Evolutionary conservation across 2,329 filamentous ascomycete genomes (phyloP).

Genomic region (Magnaporthiopsis rhizophila): DNA sequence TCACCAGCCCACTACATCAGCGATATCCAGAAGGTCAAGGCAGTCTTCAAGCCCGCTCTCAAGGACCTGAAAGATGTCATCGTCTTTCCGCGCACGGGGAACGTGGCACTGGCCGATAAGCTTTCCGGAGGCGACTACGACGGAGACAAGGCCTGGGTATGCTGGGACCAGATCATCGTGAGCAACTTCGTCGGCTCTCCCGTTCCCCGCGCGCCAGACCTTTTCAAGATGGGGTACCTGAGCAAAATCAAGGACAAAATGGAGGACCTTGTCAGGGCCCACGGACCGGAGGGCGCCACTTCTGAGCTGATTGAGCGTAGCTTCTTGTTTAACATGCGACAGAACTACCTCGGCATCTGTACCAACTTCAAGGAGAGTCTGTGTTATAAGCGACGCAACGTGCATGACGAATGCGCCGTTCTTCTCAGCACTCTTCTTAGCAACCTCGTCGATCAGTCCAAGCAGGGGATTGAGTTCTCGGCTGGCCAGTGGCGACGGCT

Average conservation of each 20-base stretch:
- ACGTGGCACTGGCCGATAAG: conserved; percentile 56
- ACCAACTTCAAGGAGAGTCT: conserved; percentile 57
- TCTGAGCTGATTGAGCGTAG: conserved; percentile 41
- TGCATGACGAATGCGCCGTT: conserved; percentile 35
- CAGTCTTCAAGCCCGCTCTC: conserved; percentile 50
- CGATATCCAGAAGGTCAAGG: conserved; percentile 63
- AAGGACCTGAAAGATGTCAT: conserved; percentile 69
- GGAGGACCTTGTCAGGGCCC: conserved; percentile 27
- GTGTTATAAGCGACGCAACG: conserved; percentile 49
- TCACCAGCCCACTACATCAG: conserved; percentile 62
- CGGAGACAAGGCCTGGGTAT: conserved; percentile 70
- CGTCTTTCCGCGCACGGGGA: conserved; percentile 62
- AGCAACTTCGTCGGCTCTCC: conserved; percentile 57
- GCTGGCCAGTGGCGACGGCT: conserved; percentile 32
- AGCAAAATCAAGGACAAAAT: conserved; percentile 39
- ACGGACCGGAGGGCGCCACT: conserved; percentile 19
- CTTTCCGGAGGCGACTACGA: conserved; percentile 78
- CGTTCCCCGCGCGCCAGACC: conserved; percentile 33
- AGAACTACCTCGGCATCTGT: conserved; percentile 51
- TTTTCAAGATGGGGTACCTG: conserved; percentile 42
- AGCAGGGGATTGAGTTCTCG: conserved; percentile 45
- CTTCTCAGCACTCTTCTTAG: conserved; percentile 43
- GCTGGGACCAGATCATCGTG: conserved; percentile 62
- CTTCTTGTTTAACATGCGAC: conserved; percentile 50
- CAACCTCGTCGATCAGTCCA: conserved; percentile 48